A percentile compares a stretch with the other conserved stretches of the same genome.
phyloP scores from a whole-genome alignment of 2,329 filamentous ascomycete genomes.

The Nemania diffusa region DNA sequence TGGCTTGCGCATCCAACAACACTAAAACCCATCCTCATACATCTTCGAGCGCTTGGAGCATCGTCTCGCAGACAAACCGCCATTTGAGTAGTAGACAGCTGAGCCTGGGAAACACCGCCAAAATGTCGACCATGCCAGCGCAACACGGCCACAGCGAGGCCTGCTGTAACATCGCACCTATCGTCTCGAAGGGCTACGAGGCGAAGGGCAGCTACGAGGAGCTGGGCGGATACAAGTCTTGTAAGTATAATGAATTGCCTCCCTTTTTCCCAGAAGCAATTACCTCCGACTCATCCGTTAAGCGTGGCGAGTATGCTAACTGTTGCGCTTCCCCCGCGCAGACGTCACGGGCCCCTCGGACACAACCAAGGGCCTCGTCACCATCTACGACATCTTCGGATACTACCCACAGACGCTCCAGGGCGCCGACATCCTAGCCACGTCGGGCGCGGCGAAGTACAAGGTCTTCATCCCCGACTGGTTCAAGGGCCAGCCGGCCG shows the following conservation, averaged over 20 bases:
- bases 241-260: conserved; percentile 44
- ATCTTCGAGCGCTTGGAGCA: conserved; percentile 27
- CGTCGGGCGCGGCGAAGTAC: conserved; percentile 71
- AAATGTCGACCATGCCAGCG: conserved; percentile 63
- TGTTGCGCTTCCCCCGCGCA: conserved; percentile 41
- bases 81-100: conserved; percentile 19
- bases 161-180: conserved; percentile 69
- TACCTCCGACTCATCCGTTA: neutral
- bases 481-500: conserved; percentile 78
- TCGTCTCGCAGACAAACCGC: conserved; percentile 29
- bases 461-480: conserved; percentile 92
- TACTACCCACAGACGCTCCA: conserved; percentile 77
- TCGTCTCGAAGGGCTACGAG: conserved; percentile 65
- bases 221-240: conserved; percentile 66
- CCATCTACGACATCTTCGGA: conserved; percentile 77
- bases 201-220: conserved; percentile 67
- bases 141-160: conserved; percentile 64
- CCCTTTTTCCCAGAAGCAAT: neutral
- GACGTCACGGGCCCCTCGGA: conserved; percentile 61
- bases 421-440: conserved; percentile 73
- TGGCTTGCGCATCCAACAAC: conserved; percentile 23
- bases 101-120: conserved; percentile 37
- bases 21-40: conserved; percentile 26
- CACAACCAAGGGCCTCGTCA: conserved; percentile 67
- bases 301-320: neutral